Evolutionary conservation across 148 eudicot species (phyloP).

Genomic region (Spergularia bocconei): DNA sequence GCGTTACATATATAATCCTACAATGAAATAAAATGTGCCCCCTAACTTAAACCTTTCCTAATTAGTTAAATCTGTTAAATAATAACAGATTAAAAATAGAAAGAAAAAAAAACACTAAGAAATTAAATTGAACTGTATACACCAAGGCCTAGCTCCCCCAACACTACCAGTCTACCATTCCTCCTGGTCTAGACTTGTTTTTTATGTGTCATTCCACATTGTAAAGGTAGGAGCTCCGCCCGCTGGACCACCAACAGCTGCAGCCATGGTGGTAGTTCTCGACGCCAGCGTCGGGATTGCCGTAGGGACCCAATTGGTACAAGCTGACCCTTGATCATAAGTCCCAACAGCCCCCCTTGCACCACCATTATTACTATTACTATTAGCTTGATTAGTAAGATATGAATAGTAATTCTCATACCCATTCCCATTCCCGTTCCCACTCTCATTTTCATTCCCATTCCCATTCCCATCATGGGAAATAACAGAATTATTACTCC

Average conservation of each 20-base stretch:
- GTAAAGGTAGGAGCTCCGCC: slow-evolving; percentile 53
- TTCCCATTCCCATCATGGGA: slow-evolving; percentile 27
- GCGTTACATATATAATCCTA: slow-evolving; percentile 1
- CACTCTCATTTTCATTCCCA: slow-evolving; percentile 27
- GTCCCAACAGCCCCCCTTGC: slow-evolving; percentile 26
- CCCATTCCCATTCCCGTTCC: slow-evolving; percentile 20
- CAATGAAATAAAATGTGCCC: background rate
- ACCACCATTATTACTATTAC: background rate
- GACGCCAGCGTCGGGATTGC: slow-evolving; percentile 51
- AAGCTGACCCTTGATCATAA: slow-evolving; percentile 45
- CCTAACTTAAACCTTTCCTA: slow-evolving; percentile 26
- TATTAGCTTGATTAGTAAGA: slow-evolving; percentile 32
- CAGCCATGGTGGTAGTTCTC: slow-evolving; percentile 33
- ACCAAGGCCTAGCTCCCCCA: background rate
- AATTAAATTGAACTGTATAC: slow-evolving; percentile 15
- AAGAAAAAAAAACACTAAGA: slow-evolving; percentile 11
- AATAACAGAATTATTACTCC: slow-evolving; percentile 13
- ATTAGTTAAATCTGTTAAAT: slow-evolving; percentile 17
- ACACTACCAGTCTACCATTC: background rate
- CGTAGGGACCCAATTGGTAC: slow-evolving; percentile 67
- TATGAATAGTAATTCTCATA: slow-evolving; percentile 40
- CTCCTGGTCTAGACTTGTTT: too few species aligned
- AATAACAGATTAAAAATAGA: slow-evolving; percentile 19
- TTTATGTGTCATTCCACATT: slow-evolving; percentile 64
- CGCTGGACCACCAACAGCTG: slow-evolving; percentile 18